phyloP scores from a whole-genome alignment of 768 basidiomycete genomes.

The Cystofilobasidium bisporidii region DNA sequence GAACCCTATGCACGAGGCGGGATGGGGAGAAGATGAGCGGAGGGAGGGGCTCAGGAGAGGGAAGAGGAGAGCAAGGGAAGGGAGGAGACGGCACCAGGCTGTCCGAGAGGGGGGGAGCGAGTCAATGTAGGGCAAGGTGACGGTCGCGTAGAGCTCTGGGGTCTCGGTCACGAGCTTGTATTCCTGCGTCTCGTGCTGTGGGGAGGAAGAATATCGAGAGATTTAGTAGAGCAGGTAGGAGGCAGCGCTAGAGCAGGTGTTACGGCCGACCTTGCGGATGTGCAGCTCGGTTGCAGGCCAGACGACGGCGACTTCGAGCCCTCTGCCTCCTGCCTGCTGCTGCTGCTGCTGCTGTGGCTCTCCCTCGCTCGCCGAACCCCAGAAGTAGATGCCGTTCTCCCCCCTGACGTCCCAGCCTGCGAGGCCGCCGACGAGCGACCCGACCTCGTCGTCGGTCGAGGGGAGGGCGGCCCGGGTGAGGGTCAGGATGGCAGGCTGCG shows the following conservation, averaged over 20 bases:
- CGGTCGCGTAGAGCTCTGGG: slow-evolving; percentile 57
- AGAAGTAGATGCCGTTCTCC: slow-evolving; percentile 7
- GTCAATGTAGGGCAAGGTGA: slow-evolving; percentile 70
- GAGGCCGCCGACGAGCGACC: not conserved
- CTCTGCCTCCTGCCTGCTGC: too few species aligned
- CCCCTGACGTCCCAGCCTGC: not conserved
- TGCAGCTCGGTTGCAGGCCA: slow-evolving; percentile 84
- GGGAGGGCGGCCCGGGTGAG: not conserved
- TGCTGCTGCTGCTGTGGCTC: not conserved
- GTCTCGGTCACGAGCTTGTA: slow-evolving; percentile 71
- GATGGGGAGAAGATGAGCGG: slow-evolving; percentile 56
- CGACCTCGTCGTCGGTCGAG: not conserved
- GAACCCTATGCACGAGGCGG: slow-evolving; percentile 71
- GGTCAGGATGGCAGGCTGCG: not conserved
- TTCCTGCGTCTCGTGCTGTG: slow-evolving; percentile 66
- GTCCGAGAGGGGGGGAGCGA: slow-evolving; percentile 66
- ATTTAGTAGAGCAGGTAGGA: too few species aligned
- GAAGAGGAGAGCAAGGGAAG: too few species aligned
- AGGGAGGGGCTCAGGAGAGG: not conserved
- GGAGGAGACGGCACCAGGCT: slow-evolving; percentile 62
- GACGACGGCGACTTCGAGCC: slow-evolving; percentile 45
- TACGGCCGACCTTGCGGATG: slow-evolving; percentile 57
- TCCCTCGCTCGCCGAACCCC: not conserved
- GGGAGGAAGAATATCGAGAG: not conserved
- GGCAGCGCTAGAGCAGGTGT: slow-evolving; percentile 17